These are phyloP conservation scores for Ustilago trichophora DNA, from an alignment of 1,284 basidiomycete species.

Conservation along the genomic window DNA sequence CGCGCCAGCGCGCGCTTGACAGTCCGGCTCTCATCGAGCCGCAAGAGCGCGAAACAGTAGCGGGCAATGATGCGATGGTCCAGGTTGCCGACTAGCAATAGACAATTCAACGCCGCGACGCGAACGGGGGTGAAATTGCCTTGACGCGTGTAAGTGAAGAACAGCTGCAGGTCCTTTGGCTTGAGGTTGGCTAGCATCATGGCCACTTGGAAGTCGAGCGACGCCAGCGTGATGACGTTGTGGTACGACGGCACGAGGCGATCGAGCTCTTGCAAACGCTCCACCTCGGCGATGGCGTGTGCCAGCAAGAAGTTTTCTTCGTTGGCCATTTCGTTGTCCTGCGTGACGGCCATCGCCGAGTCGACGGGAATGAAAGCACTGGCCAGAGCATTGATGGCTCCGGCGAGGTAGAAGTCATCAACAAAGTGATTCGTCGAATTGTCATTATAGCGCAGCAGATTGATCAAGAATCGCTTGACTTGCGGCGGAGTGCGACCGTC, in stretches of 20 bases:
- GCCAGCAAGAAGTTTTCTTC: slow-evolving; percentile 54
- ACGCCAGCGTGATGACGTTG: slow-evolving; percentile 88
- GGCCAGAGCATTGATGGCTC: slow-evolving; percentile 83
- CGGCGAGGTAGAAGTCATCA: slow-evolving; percentile 89
- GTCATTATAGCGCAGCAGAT: slow-evolving; percentile 90
- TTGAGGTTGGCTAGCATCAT: slow-evolving; percentile 70
- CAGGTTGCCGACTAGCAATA: slow-evolving; percentile 82
- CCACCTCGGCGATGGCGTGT: slow-evolving; percentile 70
- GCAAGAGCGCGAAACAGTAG: slow-evolving; percentile 89
- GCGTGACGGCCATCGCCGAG: slow-evolving; percentile 34
- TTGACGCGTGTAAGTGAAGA: slow-evolving; percentile 88
- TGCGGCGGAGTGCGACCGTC: slow-evolving; percentile 85
- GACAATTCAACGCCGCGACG: slow-evolving; percentile 88
- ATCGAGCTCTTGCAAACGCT: slow-evolving; percentile 93
- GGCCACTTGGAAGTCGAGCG: slow-evolving; percentile 56
- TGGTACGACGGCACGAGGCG: slow-evolving; percentile 92
- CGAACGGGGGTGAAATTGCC: slow-evolving; percentile 81
- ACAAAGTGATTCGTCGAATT: slow-evolving; percentile 92
- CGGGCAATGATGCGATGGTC: slow-evolving; percentile 75
- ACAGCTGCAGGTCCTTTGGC: slow-evolving; percentile 80
- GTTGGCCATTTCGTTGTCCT: slow-evolving; percentile 45
- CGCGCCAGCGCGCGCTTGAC: slow-evolving; percentile 87
- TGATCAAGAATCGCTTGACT: slow-evolving; percentile 88
- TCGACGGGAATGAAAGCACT: slow-evolving; percentile 73
- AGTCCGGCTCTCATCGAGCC: slow-evolving; percentile 81